Evolutionary conservation across 192 early-diverging fungal genomes (phyloP), one percentile per base, ranked within the genome.

Genomic region (Linnemannia schmuckeri): DNA sequence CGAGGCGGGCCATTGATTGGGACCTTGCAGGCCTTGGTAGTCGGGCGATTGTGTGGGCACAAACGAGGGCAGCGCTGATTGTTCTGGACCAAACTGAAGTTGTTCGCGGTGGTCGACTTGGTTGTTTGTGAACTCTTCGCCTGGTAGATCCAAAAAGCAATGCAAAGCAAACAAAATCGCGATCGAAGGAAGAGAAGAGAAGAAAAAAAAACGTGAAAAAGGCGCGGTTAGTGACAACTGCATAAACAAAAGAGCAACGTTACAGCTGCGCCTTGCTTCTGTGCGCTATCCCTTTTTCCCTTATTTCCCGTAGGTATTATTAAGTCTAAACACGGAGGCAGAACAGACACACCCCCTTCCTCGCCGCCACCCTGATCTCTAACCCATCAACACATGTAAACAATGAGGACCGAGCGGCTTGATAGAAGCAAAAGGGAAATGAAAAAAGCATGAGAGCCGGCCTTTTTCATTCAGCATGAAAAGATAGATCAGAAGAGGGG

Each of bases 1-100:
- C 4, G 83, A 85, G 30, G 74, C 47, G 1, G 94, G 94, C 93
- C 94, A 94, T 87, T 91, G 91, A 38, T 93, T 93, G 35, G 94
- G 93, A 0, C 94, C 92, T 6, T 89, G 80, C 1, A 94, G 82
- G 12, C 89, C 88, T 33, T 90, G 81, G 77, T 93, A 86, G 27
- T 87, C 80, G 6, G 90, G 92, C 17, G 76, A 77, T 18, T 77
- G 76, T 15, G 76, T 54, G 0, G 75, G 78, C 2, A 52, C 6
- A 66, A 85, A 85, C 41, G 83, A 70, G 2, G 57, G 42, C 54
- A 80, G 33, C 1, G 63, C 13, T 6, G 30, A n/a, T 38, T 80
- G 78, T 47, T 94, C 93, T 54, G 88, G 88, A 74, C 89, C 93
- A 69, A 92, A 89, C 73, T 94, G 92, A 42, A 93, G 88, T 69